Percentiles rank a stretch among this genome's conserved stretches.
Conservation (phyloP, 192 early-diverging fungal species). For the Entomortierella lignicola region DNA sequence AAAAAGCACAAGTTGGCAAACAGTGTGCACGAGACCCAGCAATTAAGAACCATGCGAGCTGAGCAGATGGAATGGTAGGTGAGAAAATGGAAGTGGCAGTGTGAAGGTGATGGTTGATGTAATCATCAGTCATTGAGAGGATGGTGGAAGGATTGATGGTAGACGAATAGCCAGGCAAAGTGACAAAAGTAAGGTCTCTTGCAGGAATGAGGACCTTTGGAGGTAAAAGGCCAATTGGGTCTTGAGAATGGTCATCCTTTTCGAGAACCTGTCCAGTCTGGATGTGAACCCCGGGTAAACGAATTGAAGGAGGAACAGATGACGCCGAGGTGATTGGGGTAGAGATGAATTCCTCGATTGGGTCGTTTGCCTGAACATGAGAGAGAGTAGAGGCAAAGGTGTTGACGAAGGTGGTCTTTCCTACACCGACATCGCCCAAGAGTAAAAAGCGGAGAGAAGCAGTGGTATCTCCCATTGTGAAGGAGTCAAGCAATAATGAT, state of each 20-base stretch:
- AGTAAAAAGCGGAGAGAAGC: constrained; percentile 38
- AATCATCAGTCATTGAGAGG: constrained; percentile 38
- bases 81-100: constrained; percentile 44
- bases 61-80: constrained; percentile 20
- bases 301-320: neutral
- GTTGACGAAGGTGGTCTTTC: constrained; percentile 30
- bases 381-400: constrained; percentile 34
- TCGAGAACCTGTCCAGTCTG: constrained; percentile 10
- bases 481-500: neutral
- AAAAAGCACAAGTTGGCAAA: constrained; percentile 43
- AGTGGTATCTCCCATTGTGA: neutral
- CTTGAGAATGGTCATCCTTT: neutral
- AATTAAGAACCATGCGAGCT: constrained; percentile 52
- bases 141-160: constrained; percentile 37
- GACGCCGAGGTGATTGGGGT: neutral
- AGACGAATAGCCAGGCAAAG: constrained; percentile 47
- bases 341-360: constrained; percentile 22
- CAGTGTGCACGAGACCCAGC: constrained; percentile 32
- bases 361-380: constrained; percentile 15
- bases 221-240: constrained; percentile 35
- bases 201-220: constrained; percentile 15
- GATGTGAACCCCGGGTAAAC: constrained; percentile 13
- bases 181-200: constrained; percentile 36
- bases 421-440: constrained; percentile 45
- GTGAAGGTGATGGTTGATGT: constrained; percentile 35